Evolutionary conservation across 73 alveolate species (phyloP), one percentile per base, ranked within the genome.

Genomic region (Tetrahymena malaccensis): DNA sequence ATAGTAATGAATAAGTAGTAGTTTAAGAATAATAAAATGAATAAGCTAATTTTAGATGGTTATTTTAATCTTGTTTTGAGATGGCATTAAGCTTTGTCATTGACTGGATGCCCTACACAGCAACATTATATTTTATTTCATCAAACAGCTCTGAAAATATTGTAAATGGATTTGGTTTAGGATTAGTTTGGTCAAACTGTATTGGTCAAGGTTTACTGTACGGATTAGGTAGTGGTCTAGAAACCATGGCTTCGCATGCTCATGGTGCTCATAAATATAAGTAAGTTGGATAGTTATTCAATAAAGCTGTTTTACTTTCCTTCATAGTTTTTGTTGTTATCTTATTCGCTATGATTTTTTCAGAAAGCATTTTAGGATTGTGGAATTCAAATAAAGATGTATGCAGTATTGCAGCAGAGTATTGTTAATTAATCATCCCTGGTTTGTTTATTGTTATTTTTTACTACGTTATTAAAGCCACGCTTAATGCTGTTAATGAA

Each of bases 161-260:
- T n/a, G 89, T 70, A 4, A 31, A 70, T 70, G 89, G 89, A n/a
- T 70, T 70, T 70, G 89, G 89, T 70, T 70, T 70, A 70, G 89
- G 89, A 1, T 31, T 70, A n/a, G 89, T 70, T 31, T 70, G 89
- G 89, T 70, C 89, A 70, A 70, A 70, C 19, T 70, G 89, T 70
- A 70, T 70, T 70, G 89, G 89, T 19, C 31, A 70, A 31, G 89
- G 89, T 8, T 31, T 70, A 27, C 89, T 70, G 7, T 70, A 70
- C 25, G 89, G 89, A 6, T 70, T 70, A 70, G 89, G 89, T n/a
- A 70, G 89, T 70, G 96, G 96, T 43, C 55, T 94, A 55, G 35
- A 94, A 94, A 85, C 96, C 0, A 57, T 94, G 58, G 96, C 96
- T 35, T 94, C 96, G 0, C 85, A 94, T 37, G 96, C 96, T 1